Base-by-base conservation (phyloP, 1,284 basidiomycete species). In the Ceratobasidium sp. region DNA sequence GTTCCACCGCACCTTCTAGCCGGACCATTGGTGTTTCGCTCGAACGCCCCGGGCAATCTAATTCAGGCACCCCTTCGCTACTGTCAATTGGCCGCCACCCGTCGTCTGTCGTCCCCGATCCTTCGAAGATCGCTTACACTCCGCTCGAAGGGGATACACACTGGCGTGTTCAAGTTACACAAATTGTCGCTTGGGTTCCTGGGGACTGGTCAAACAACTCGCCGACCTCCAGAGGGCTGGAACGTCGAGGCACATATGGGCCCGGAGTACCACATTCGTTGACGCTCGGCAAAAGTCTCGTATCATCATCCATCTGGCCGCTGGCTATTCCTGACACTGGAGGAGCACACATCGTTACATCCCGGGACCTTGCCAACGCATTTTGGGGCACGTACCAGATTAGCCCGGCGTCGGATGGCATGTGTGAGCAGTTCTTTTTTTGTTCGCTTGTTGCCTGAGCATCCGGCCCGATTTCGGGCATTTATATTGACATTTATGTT, bases 301-400 rank as follows among this genome's bases (percentile, higher is more conserved):
- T 59, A 5, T 45, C 64, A 12, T 32, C 39, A 12, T 72, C 61
- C 57, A 72, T 72, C 10, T 74, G 57, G 50, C 74, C 74, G n/a
- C 23, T 74, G 26, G 74, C 72, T 10, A 59, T 73, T n/a, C 34
- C 74, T 16, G 74, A 74, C 36, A 75, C 74, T 0, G 73, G 67
- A 32, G 73, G 72, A 34, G 48, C 69, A 39, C 55, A 26, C 30
- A 75, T 75, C 26, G 50, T 74, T 32, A 45, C 73, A 18, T 65
- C 69, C 9, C 50, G 74, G 2, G 23, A 41, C 32, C 48, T 74
- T 9, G 73, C 73, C 18, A 74, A 75, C 32, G 55, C 62, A 9
- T 73, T 75, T n/a, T 75, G 74, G 50, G 74, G 73, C 10, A 39
- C 73, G 12, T 75, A 62, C 45, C 70, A 61, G 21, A 57, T 75